Conservation (phyloP, 176 grass and related monocot genomes). For the Coix lacrymajobi region DNA sequence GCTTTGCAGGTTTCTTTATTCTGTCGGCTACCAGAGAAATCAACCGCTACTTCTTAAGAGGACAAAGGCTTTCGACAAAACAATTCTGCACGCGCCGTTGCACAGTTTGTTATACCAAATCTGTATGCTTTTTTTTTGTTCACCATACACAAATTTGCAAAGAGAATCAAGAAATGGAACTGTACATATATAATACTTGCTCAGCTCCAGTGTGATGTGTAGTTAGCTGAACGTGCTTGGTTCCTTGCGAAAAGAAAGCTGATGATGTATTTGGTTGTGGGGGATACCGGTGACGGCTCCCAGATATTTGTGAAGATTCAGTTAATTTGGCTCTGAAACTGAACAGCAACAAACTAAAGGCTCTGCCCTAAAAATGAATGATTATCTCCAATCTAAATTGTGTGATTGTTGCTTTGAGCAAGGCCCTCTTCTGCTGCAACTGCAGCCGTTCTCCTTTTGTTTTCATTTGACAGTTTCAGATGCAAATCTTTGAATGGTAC, state of each 20-base stretch:
- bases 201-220: constrained; percentile 20
- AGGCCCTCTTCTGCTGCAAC: background rate
- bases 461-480: background rate
- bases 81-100: background rate
- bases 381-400: background rate
- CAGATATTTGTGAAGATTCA: background rate
- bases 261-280: background rate
- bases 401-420: background rate
- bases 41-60: constrained; percentile 16
- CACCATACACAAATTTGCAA: constrained; percentile 16
- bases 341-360: background rate
- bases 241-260: background rate
- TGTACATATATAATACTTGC: constrained; percentile 51
- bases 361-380: background rate
- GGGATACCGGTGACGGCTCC: background rate
- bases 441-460: background rate
- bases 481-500: background rate
- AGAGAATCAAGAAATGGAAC: constrained; percentile 17
- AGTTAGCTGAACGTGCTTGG: constrained; percentile 12
- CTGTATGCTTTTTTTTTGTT: constrained; percentile 18
- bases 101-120: constrained; percentile 18
- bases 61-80: constrained; percentile 29
- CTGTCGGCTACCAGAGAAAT: constrained; percentile 24
- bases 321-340: background rate
- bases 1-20: constrained; percentile 27